phyloP scores from a whole-genome alignment of 2,329 filamentous ascomycete species.

The Colletotrichum sp. region DNA sequence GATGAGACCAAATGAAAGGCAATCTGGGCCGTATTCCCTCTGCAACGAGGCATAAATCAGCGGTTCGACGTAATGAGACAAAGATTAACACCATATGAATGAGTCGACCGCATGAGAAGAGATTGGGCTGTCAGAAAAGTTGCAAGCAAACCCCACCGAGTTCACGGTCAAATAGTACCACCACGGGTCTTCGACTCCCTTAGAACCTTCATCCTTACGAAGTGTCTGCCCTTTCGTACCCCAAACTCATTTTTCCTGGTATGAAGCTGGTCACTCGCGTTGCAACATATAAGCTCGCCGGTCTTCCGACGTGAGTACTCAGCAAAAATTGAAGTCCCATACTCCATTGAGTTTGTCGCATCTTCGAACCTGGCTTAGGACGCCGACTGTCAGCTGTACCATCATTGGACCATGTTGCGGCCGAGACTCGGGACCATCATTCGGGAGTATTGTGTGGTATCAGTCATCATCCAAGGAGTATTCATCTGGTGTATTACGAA shows the following conservation, averaged over 20 bases:
- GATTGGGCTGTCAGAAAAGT: not conserved
- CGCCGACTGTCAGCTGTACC: not conserved
- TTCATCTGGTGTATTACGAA: not conserved
- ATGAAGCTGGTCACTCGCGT: not conserved
- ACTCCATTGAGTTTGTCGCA: no score
- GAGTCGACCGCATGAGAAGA: not conserved
- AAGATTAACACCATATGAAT: not conserved
- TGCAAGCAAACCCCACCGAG: not conserved
- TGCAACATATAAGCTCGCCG: not conserved
- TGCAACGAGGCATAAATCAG: accelerated
- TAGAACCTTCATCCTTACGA: not conserved
- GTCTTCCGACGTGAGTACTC: not conserved
- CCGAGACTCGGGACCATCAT: not conserved
- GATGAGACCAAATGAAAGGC: not conserved
- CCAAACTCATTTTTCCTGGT: not conserved
- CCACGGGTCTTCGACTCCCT: not conserved
- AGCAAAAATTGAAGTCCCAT: not conserved
- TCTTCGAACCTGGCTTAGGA: not conserved
- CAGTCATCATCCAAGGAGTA: not conserved
- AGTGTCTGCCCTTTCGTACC: not conserved
- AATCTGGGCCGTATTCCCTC: not conserved
- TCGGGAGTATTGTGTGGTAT: not conserved
- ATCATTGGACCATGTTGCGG: not conserved
- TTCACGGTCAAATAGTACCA: not conserved
- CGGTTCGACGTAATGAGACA: not conserved